phyloP scores from a whole-genome alignment of 768 basidiomycete genomes.

The Trametes villosa region DNA sequence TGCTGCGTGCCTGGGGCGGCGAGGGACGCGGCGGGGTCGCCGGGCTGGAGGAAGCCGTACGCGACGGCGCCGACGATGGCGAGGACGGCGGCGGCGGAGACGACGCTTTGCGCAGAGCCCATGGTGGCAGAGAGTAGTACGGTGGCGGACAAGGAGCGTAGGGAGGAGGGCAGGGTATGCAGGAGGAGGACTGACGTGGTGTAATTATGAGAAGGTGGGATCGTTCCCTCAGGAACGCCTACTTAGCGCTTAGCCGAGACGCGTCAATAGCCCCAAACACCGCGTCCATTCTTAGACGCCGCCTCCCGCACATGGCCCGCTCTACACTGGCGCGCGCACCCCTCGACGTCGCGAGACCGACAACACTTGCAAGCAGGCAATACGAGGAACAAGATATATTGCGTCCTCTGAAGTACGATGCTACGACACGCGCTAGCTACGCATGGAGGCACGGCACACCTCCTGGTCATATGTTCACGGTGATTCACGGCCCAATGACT shows the following conservation, averaged over 20 bases:
- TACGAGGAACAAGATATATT: too few species aligned
- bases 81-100: conserved; percentile 21
- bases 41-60: conserved; percentile 30
- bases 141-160: conserved; percentile 1
- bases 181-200: conserved; percentile 21
- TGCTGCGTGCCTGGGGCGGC: conserved; percentile 9
- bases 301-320: neutral
- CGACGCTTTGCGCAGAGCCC: conserved; percentile 29
- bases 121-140: conserved; percentile 13
- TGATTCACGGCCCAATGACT: too few species aligned
- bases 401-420: too few species aligned
- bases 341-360: too few species aligned
- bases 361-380: too few species aligned
- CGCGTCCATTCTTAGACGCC: conserved; percentile 21
- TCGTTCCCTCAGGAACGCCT: conserved; percentile 7
- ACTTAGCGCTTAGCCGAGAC: conserved; percentile 20
- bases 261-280: conserved; percentile 25
- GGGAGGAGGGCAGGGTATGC: neutral
- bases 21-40: conserved; percentile 19
- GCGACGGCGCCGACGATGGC: conserved; percentile 27
- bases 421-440: neutral
- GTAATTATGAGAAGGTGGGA: conserved; percentile 7
- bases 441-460: neutral
- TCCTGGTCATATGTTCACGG: too few species aligned
- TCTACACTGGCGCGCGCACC: neutral